Evolutionary conservation across 2,329 filamentous ascomycete species (phyloP).

Genomic region (Coniella lustricola): DNA sequence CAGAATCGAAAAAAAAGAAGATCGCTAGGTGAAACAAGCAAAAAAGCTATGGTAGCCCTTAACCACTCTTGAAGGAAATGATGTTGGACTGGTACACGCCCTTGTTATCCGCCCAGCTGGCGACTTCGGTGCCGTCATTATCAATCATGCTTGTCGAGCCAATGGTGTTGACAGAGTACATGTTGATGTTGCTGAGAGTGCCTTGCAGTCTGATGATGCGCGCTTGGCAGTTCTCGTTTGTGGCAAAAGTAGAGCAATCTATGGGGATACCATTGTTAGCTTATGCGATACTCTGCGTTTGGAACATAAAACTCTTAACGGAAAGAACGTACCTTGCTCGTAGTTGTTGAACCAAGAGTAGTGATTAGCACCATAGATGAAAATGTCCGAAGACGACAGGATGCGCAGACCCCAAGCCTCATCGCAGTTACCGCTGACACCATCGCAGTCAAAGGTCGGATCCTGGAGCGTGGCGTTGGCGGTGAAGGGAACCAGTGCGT

Average conservation of each 20-base stretch:
- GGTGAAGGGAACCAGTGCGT: conserved; percentile 50
- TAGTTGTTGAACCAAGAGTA: conserved; percentile 66
- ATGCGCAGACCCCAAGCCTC: conserved; percentile 61
- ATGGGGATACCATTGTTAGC: neutral
- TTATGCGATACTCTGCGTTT: neutral
- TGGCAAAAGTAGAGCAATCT: conserved; percentile 37
- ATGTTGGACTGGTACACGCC: conserved; percentile 33
- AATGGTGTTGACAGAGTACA: conserved; percentile 41
- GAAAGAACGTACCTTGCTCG: conserved; percentile 1
- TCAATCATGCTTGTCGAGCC: conserved; percentile 35
- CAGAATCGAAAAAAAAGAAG: neutral
- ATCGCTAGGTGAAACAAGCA: neutral
- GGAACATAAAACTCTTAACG: neutral
- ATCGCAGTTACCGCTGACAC: conserved; percentile 33
- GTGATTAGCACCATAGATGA: conserved; percentile 56
- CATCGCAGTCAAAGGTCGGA: conserved; percentile 43
- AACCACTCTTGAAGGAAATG: conserved; percentile 26
- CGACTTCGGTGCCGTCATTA: conserved; percentile 28
- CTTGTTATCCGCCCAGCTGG: conserved; percentile 30
- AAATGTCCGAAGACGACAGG: conserved; percentile 45
- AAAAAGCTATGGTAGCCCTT: neutral
- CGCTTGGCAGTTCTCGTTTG: conserved; percentile 39
- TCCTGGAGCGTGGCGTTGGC: conserved; percentile 35
- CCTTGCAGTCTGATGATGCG: conserved; percentile 32
- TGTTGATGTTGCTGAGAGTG: conserved; percentile 24